Conservation (phyloP, 139 green algal genomes). For the Closterium sp. region DNA sequence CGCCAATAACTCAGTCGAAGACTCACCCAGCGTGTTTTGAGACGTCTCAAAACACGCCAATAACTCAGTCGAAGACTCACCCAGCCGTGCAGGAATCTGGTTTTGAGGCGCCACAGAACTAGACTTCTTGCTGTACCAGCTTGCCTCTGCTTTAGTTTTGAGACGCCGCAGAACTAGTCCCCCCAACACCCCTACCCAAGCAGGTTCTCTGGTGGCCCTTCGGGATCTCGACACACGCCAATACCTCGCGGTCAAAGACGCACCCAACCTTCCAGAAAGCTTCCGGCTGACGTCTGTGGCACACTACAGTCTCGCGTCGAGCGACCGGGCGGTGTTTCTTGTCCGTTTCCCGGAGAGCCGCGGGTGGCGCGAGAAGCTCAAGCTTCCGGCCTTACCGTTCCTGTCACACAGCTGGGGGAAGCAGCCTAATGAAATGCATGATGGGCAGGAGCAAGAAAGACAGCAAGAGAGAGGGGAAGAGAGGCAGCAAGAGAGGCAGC, state of each 20-base stretch:
- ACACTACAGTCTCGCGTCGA: neutral
- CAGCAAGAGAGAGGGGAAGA: neutral
- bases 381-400: neutral
- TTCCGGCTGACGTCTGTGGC: neutral
- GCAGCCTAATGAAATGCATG: neutral
- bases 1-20: too few species aligned
- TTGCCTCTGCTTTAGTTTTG: too few species aligned
- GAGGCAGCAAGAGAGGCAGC: neutral
- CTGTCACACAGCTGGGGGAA: neutral
- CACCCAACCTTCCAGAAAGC: neutral
- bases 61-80: too few species aligned
- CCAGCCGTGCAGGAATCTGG: too few species aligned
- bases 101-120: too few species aligned
- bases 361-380: neutral
- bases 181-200: neutral
- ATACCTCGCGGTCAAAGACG: neutral
- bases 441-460: neutral
- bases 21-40: too few species aligned
- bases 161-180: too few species aligned
- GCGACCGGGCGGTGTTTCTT: neutral
- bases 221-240: neutral
- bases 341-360: neutral
- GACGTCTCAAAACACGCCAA: too few species aligned
- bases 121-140: too few species aligned
- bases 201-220: neutral